Conservation (phyloP, 352 stramenopile species). For the Globisporangium heterothallicum region DNA sequence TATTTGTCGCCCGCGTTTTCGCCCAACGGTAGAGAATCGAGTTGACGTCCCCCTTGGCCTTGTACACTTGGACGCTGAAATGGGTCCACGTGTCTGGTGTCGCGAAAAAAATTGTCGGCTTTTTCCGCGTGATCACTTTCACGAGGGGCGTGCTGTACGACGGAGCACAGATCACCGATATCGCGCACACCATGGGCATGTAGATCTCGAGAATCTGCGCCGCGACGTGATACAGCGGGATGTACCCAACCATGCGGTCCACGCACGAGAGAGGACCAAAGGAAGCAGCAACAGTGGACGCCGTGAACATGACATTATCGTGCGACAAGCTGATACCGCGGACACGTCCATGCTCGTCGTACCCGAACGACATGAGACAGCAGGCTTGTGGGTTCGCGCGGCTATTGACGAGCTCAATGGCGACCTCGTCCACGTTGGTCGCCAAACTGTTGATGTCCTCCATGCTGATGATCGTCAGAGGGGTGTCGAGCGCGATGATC, state of each 20-base stretch:
- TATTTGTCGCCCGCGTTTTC: constrained; percentile 69
- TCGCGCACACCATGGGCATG: constrained; percentile 51
- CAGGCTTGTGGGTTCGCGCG: constrained; percentile 33
- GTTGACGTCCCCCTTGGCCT: constrained; percentile 69
- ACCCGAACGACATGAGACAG: constrained; percentile 60
- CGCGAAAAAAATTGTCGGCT: constrained; percentile 76
- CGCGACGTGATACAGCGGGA: constrained; percentile 63
- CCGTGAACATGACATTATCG: constrained; percentile 82
- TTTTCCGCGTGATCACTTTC: constrained; percentile 42
- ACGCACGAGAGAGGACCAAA: constrained; percentile 42
- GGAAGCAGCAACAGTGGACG: constrained; percentile 46
- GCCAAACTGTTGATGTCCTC: constrained; percentile 35
- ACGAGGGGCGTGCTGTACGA: constrained; percentile 40
- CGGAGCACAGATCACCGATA: constrained; percentile 57
- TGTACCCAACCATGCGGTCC: constrained; percentile 61
- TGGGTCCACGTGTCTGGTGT: constrained; percentile 63
- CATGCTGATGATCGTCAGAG: constrained; percentile 40
- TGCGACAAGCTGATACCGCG: constrained; percentile 62
- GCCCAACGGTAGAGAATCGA: constrained; percentile 70
- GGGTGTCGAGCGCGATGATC: constrained; percentile 19
- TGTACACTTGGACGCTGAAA: constrained; percentile 67
- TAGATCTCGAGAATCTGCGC: constrained; percentile 75
- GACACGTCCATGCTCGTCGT: constrained; percentile 43
- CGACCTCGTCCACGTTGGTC: constrained; percentile 17
- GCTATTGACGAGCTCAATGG: constrained; percentile 25